Base-by-base conservation (phyloP, 2,329 filamentous ascomycete genomes). In the Aspergillus transmontanensis region DNA sequence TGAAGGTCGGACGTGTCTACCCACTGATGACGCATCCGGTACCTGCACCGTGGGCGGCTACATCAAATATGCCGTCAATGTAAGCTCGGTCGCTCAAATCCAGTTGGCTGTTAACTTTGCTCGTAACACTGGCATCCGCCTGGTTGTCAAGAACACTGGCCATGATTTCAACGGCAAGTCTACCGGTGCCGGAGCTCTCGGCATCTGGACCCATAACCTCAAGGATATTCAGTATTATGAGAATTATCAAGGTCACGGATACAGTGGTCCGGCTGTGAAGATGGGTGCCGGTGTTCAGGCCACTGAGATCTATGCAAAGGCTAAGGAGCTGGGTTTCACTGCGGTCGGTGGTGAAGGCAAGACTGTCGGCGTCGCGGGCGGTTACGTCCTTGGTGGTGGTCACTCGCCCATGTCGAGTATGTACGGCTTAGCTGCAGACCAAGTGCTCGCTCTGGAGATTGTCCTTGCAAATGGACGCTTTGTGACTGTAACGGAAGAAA, bases 331-430 rank as follows among this genome's bases (percentile, higher is more conserved):
- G 65, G 81, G 83, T 58, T 75, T 85, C 36, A 81, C 79, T 0
- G 76, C 86, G 5, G 82, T 89, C 0, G 84, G 84, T 0, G 87
- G 86, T 4, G 81, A 80, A 1, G 58, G 66, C n/a, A 80, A 80
- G 19, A 84, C 84, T 0, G 86, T 89, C 6, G 86, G 86, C 10
- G 69, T 87, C 12, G 83, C 84, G 0, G 87, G 87, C 34, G 87
- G 87, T 0, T 90, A 84, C 66, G 82, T 81, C 3, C 85, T 87
- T 67, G 87, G 86, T 6, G 87, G 86, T 16, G 87, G 88, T 0
- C 86, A 88, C 69, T 83, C 81, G 0, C 78, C 82, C 1, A 76
- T 90, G 6, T 82, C 78, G 48, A 83, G 83, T 2, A 75, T 73
- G 28, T 85, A 83, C 58, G 88, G 88, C 16, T 77, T 91, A 0